A percentile compares a stretch with the other conserved stretches of the same genome.
These are phyloP conservation scores for Chlamydomonas eustigma DNA, from an alignment of 139 green algal species.

Conservation along the genomic window DNA sequence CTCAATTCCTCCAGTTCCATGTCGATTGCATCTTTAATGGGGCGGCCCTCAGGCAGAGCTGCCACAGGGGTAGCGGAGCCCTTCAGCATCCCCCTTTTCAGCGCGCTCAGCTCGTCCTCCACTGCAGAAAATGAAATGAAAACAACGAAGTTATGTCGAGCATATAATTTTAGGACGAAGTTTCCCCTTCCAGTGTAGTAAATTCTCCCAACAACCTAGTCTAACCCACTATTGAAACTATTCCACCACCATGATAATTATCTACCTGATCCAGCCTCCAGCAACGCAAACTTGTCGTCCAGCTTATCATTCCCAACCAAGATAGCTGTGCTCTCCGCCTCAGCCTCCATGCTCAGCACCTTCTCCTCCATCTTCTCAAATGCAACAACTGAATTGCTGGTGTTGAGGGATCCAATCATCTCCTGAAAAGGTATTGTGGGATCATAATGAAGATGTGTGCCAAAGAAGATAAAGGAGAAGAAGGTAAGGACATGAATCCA, in stretches of 20 bases:
- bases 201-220: no score
- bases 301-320: slow-evolving; percentile 59
- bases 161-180: no score
- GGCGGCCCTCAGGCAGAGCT: slow-evolving; percentile 51
- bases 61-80: slow-evolving; percentile 5
- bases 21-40: slow-evolving; percentile 76
- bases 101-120: slow-evolving; percentile 83
- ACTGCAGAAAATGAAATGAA: slow-evolving; percentile 43
- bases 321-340: slow-evolving; percentile 68
- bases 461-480: no score
- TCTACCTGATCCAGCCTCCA: slow-evolving; percentile 12
- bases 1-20: slow-evolving; percentile 78
- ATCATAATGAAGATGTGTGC: no score
- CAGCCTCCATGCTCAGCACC: slow-evolving; percentile 78
- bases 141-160: no score
- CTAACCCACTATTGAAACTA: no score
- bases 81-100: slow-evolving; percentile 74
- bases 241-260: no score
- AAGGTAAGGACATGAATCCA: no score
- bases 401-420: slow-evolving; percentile 68
- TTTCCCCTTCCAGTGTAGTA: no score
- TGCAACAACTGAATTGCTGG: slow-evolving; percentile 72
- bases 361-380: slow-evolving; percentile 92
- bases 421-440: slow-evolving; percentile 30
- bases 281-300: slow-evolving; percentile 68